Evolutionary conservation across 2,329 filamentous ascomycete genomes (phyloP).

Genomic region (Hymenoscyphus fructigenus): DNA sequence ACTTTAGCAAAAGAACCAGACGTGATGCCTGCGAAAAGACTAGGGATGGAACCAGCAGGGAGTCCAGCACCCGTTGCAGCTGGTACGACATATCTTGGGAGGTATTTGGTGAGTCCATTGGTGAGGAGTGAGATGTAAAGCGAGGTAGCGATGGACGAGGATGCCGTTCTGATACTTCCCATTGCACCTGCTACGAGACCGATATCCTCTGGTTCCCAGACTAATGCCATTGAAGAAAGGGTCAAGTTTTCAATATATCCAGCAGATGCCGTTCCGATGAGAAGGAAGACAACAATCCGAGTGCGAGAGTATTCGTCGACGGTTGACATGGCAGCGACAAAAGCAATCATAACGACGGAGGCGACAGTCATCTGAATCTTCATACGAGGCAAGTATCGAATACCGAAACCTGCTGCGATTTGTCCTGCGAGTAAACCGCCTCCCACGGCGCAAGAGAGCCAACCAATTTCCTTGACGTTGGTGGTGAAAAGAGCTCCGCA

Average conservation of each 20-base stretch:
- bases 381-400: constrained; percentile 16
- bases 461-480: constrained; percentile 13
- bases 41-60: constrained; percentile 35
- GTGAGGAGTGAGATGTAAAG: constrained; percentile 41
- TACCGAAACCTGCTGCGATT: constrained; percentile 16
- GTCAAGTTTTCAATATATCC: constrained; percentile 43
- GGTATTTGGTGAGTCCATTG: constrained; percentile 39
- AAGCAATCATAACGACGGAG: constrained; percentile 19
- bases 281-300: constrained; percentile 37
- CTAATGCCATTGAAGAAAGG: constrained; percentile 45
- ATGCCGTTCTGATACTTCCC: constrained; percentile 46
- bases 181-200: constrained; percentile 46
- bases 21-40: constrained; percentile 39
- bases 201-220: constrained; percentile 48
- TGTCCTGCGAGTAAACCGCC: constrained; percentile 16
- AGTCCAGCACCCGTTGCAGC: constrained; percentile 41
- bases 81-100: constrained; percentile 38
- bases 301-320: constrained; percentile 11
- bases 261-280: constrained; percentile 37
- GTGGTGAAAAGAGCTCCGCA: constrained; percentile 19
- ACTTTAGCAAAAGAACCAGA: constrained; percentile 37
- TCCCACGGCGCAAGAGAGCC: constrained; percentile 21
- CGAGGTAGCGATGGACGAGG: constrained; percentile 41
- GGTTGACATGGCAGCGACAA: constrained; percentile 15
- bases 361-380: constrained; percentile 20